Conservation (phyloP, 768 basidiomycete genomes). For the Boletus speciosus region DNA sequence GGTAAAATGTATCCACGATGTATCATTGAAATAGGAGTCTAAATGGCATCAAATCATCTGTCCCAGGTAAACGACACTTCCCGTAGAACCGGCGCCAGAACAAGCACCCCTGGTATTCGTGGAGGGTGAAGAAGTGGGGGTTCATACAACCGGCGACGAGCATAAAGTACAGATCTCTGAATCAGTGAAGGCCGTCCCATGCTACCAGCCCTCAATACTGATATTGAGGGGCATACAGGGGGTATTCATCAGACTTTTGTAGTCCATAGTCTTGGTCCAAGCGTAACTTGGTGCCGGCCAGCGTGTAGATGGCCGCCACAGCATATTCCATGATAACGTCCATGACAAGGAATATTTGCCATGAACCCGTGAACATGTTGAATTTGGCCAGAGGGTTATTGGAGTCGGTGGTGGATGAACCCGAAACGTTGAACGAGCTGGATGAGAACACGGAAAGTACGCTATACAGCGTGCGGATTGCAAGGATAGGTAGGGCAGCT, state of each 20-base stretch:
- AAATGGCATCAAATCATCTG: background rate
- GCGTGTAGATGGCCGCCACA: constrained; percentile 42
- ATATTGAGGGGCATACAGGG: constrained; percentile 35
- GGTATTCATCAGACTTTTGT: constrained; percentile 25
- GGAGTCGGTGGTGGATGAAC: constrained; percentile 16
- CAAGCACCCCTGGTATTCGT: background rate
- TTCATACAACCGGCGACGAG: background rate
- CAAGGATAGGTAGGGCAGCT: constrained; percentile 56
- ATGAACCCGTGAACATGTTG: constrained; percentile 54
- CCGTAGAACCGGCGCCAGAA: background rate
- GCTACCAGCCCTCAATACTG: constrained; percentile 17
- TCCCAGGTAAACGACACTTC: background rate
- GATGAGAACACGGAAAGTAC: constrained; percentile 57
- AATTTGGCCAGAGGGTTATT: constrained; percentile 45
- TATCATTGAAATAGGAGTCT: background rate
- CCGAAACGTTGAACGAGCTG: constrained; percentile 35
- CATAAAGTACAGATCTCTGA: background rate
- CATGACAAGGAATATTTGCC: constrained; percentile 57
- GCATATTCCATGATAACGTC: constrained; percentile 59
- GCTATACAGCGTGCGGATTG: constrained; percentile 45
- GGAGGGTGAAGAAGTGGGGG: background rate
- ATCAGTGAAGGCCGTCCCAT: background rate
- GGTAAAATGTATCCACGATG: background rate
- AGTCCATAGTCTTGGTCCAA: constrained; percentile 32
- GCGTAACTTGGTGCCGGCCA: constrained; percentile 27